These are phyloP conservation scores for Suillus weaverae DNA, from an alignment of 768 basidiomycete species.

Conservation along the genomic window DNA sequence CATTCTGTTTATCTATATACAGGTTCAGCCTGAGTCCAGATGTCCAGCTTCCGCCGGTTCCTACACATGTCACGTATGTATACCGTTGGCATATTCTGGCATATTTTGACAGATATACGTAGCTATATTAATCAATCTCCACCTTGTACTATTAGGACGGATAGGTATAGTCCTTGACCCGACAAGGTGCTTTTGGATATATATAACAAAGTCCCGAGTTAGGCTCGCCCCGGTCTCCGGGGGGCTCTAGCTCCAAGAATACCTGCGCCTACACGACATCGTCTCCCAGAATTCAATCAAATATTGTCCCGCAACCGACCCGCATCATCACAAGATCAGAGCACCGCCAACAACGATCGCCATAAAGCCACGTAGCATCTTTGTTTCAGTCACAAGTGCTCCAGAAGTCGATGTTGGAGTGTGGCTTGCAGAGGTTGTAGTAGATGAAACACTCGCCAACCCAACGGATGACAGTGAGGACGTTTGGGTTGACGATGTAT, in stretches of 20 bases:
- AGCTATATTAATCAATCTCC: not conserved
- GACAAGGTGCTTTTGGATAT: not conserved
- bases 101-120: not conserved
- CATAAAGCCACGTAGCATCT: not conserved
- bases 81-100: not conserved
- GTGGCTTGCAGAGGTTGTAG: slow-evolving; percentile 3
- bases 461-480: not conserved
- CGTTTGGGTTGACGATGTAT: not conserved
- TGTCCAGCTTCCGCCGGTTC: not conserved
- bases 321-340: slow-evolving; percentile 7
- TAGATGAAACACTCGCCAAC: not conserved
- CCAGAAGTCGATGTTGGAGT: slow-evolving; percentile 6
- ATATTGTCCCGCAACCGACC: not conserved
- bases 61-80: not conserved
- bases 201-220: not conserved
- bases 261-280: not conserved
- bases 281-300: too few relatives aligned
- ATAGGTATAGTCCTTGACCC: not conserved
- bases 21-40: not conserved
- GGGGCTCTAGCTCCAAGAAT: not conserved
- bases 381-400: not conserved
- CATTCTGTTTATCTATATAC: not conserved
- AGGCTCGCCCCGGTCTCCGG: not conserved
- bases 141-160: not conserved
- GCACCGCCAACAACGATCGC: not conserved